A percentile compares a stretch with the other conserved stretches of the same genome.
phyloP scores from a whole-genome alignment of 2,329 filamentous ascomycete genomes.

The Botrytis hyacinthi region DNA sequence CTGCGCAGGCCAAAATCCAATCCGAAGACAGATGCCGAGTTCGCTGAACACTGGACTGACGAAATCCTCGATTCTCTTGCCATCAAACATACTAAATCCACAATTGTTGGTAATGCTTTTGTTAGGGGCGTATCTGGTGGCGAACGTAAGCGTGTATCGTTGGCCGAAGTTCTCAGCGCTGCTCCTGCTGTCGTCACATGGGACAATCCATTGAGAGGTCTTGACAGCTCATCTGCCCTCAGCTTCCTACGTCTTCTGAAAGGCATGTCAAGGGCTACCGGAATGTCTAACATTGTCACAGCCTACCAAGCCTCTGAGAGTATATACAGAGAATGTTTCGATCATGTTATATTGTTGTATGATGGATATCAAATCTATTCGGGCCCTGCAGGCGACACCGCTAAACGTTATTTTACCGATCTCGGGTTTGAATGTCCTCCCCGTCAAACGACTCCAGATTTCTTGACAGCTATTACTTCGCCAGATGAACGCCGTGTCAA shows the following conservation, averaged over 20 bases:
- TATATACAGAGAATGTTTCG: neutral
- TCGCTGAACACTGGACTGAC: slow-evolving; percentile 40
- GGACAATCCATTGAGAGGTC: slow-evolving; percentile 65
- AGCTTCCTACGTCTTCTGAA: slow-evolving; percentile 58
- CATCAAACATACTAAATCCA: slow-evolving; percentile 54
- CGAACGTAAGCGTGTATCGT: slow-evolving; percentile 59
- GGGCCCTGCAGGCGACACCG: neutral
- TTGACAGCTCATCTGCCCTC: slow-evolving; percentile 68
- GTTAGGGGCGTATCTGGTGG: slow-evolving; percentile 62
- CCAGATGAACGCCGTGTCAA: neutral
- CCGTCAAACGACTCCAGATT: neutral
- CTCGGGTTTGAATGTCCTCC: neutral
- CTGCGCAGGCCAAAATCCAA: slow-evolving; percentile 52
- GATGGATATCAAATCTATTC: neutral
- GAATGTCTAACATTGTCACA: neutral
- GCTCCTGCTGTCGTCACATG: slow-evolving; percentile 54
- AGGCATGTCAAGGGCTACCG: slow-evolving; percentile 50
- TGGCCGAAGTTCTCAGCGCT: slow-evolving; percentile 48
- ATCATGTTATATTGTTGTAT: neutral
- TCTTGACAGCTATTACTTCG: neutral
- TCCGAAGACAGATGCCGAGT: slow-evolving; percentile 49
- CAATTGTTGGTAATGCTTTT: slow-evolving; percentile 56
- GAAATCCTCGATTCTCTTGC: slow-evolving; percentile 42
- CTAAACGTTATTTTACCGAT: neutral
- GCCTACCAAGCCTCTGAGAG: neutral